Evolutionary conservation across 345 rosid species (phyloP).

Genomic region (Ailanthus altissimus): DNA sequence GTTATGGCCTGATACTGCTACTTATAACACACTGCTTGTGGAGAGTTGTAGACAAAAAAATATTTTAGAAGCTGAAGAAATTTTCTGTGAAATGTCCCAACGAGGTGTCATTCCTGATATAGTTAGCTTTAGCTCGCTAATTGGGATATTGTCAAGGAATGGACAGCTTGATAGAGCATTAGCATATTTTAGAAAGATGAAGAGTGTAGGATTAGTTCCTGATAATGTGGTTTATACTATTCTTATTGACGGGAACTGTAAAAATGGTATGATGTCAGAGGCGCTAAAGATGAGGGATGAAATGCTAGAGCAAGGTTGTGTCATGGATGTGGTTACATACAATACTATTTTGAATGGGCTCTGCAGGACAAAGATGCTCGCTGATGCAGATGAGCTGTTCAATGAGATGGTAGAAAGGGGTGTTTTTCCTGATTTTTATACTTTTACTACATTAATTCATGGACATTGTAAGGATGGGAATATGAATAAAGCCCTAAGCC

Average conservation of each 20-base stretch:
- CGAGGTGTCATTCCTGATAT: conserved; percentile 61
- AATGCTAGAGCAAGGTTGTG: conserved; percentile 69
- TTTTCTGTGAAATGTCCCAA: conserved; percentile 54
- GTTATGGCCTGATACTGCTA: conserved; percentile 61
- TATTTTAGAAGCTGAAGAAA: conserved; percentile 44
- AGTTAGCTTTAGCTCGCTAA: conserved; percentile 61
- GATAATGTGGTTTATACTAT: conserved; percentile 74
- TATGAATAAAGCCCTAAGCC: conserved; percentile 51
- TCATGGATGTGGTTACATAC: conserved; percentile 72
- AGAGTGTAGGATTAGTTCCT: conserved; percentile 55
- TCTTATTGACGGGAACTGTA: conserved; percentile 75
- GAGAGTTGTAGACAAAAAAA: conserved; percentile 65
- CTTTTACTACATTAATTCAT: conserved; percentile 70
- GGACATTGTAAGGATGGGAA: conserved; percentile 83
- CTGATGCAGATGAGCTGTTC: conserved; percentile 64
- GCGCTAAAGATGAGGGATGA: conserved; percentile 68
- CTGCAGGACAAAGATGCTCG: conserved; percentile 66
- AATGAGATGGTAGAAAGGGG: conserved; percentile 66
- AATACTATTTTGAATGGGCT: conserved; percentile 74
- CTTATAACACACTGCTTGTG: conserved; percentile 67
- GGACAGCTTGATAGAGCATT: conserved; percentile 58
- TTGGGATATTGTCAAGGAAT: conserved; percentile 49
- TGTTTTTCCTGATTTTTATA: conserved; percentile 65
- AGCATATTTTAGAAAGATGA: conserved; percentile 49
- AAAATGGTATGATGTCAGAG: conserved; percentile 49